Evolutionary conservation across 169 alveolate species (phyloP).

Genomic region (Cryptosporidium canis): DNA sequence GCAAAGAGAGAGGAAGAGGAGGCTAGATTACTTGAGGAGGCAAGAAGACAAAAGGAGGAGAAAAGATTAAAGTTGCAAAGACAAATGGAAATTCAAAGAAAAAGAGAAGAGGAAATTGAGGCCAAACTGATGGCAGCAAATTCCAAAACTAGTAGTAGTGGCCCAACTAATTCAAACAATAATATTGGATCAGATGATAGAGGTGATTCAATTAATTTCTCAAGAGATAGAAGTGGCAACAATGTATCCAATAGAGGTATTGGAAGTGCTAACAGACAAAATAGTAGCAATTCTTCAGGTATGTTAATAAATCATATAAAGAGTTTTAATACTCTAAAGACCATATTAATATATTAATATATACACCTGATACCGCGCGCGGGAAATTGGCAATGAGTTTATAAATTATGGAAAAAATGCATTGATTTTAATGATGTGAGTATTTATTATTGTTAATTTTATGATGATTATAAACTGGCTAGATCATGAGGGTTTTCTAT

Average conservation of each 20-base stretch:
- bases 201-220: neutral
- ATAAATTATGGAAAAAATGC: no score
- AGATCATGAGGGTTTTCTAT: neutral
- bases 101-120: slow-evolving; percentile 78
- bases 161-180: neutral
- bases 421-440: neutral
- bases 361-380: neutral
- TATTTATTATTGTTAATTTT: neutral
- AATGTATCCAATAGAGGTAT: neutral
- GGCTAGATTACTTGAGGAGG: slow-evolving; percentile 75
- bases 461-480: slow-evolving; percentile 65
- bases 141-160: neutral
- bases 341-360: neutral
- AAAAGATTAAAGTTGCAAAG: slow-evolving; percentile 77
- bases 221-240: neutral
- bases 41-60: slow-evolving; percentile 76
- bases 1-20: slow-evolving; percentile 51
- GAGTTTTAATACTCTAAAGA: neutral
- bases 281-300: slow-evolving; percentile 38
- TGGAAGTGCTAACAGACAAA: neutral
- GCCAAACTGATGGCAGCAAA: slow-evolving; percentile 56
- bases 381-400: no score
- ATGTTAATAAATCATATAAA: slow-evolving; percentile 5
- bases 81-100: slow-evolving; percentile 76
- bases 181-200: neutral